phyloP scores from a whole-genome alignment of 208 protist genomes.

The Porcisia hertigi region DNA sequence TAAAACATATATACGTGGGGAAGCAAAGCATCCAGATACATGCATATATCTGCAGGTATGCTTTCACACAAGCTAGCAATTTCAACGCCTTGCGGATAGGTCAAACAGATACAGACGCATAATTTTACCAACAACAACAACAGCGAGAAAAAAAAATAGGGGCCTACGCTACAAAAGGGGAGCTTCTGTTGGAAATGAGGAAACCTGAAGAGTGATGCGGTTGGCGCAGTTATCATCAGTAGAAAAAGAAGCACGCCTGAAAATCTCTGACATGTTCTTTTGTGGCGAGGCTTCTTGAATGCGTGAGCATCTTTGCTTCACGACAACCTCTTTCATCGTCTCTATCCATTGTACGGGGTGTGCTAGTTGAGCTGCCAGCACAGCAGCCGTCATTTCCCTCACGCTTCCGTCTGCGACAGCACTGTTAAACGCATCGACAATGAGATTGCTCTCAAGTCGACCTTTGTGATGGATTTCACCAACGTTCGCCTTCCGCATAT shows the following conservation, averaged over 20 bases:
- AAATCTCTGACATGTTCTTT: slow-evolving; percentile 72
- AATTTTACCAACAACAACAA: slow-evolving; percentile 5
- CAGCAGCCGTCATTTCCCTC: slow-evolving; percentile 67
- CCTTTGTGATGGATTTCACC: slow-evolving; percentile 83
- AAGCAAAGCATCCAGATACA: too few relatives aligned
- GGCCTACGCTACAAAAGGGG: slow-evolving; percentile 18
- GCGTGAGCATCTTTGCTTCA: slow-evolving; percentile 29
- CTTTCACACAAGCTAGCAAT: not conserved
- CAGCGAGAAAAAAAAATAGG: not conserved
- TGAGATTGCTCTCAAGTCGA: slow-evolving; percentile 49
- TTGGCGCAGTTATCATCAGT: not conserved
- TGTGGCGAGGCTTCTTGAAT: slow-evolving; percentile 72
- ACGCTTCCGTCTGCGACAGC: slow-evolving; percentile 47
- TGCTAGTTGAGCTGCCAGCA: slow-evolving; percentile 76
- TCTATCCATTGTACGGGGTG: slow-evolving; percentile 87
- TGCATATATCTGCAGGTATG: not conserved
- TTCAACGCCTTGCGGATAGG: not conserved
- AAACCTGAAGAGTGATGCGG: not conserved
- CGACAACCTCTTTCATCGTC: slow-evolving; percentile 72
- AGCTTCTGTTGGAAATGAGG: slow-evolving; percentile 35
- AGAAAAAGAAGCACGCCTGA: slow-evolving; percentile 57
- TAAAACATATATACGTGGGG: not conserved
- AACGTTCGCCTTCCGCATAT: slow-evolving; percentile 68
- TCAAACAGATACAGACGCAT: not conserved
- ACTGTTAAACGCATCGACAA: slow-evolving; percentile 46